A percentile compares a stretch with the other conserved stretches of the same genome.
Evolutionary conservation across 441 rosid genomes (phyloP).

Genomic region (Jatropha podagrica): DNA sequence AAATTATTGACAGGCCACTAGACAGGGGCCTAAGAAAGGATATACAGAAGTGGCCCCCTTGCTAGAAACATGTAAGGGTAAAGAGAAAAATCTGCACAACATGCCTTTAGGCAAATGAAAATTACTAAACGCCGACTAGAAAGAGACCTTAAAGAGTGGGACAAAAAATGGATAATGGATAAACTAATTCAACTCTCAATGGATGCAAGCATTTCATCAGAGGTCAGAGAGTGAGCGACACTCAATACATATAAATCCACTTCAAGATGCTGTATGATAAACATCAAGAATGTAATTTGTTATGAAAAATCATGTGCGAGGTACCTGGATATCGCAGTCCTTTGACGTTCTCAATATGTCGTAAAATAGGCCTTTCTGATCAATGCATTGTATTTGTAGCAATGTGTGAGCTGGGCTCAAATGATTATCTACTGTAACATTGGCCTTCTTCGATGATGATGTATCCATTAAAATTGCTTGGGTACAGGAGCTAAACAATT

Average conservation of each 20-base stretch:
- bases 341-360: constrained; percentile 81
- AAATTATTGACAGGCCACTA: constrained; percentile 14
- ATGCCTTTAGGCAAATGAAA: background rate
- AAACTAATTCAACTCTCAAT: background rate
- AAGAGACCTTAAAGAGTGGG: background rate
- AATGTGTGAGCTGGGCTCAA: constrained; percentile 79
- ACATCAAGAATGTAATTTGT: background rate
- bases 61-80: background rate
- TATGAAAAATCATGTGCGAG: background rate
- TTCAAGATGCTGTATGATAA: constrained; percentile 19
- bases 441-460: constrained; percentile 48
- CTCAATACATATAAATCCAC: background rate
- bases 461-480: constrained; percentile 49
- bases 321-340: constrained; percentile 74
- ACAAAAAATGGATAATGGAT: background rate
- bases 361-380: constrained; percentile 78
- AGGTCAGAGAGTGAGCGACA: background rate
- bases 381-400: constrained; percentile 66
- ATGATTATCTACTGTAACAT: constrained; percentile 57
- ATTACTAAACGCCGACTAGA: background rate
- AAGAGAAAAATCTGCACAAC: background rate
- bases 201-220: background rate
- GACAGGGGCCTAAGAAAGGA: background rate
- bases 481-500: constrained; percentile 44
- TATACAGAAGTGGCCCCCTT: background rate